phyloP scores from a whole-genome alignment of 306 rosid genomes.

The Vachellia pachyceras region DNA sequence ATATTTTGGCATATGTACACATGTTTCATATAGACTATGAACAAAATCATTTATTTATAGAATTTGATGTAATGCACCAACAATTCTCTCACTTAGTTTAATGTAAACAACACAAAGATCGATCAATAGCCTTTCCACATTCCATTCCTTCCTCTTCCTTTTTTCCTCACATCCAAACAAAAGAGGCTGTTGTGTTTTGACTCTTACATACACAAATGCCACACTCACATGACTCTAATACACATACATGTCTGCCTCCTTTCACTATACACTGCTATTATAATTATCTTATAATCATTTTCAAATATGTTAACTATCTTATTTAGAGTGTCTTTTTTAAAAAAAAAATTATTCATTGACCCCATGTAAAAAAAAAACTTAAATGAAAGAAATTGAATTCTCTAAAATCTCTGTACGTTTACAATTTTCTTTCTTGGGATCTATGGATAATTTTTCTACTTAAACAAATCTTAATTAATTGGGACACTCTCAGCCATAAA shows the following conservation, averaged over 20 bases:
- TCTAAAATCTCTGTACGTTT: no score
- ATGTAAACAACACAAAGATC: not conserved
- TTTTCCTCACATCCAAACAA: conserved; percentile 3
- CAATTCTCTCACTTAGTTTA: not conserved
- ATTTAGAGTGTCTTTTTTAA: no score
- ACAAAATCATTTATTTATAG: not conserved
- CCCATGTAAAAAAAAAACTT: no score
- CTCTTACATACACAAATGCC: not conserved
- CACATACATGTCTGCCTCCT: not conserved
- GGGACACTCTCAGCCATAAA: no score
- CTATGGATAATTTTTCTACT: no score
- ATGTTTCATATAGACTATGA: no score
- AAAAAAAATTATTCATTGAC: no score
- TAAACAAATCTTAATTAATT: no score
- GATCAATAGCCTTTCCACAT: not conserved
- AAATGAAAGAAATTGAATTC: no score
- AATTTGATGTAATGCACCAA: not conserved
- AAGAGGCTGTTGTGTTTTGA: conserved; percentile 3
- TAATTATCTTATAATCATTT: not conserved
- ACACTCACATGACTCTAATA: not conserved
- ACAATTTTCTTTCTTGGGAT: no score
- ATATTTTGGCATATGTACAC: no score
- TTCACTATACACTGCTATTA: not conserved
- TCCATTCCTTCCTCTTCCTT: not conserved
- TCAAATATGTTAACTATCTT: no score